Evolutionary conservation across 441 rosid species (phyloP), one percentile per base, ranked within the genome.

Genomic region (Jatropha multifida): DNA sequence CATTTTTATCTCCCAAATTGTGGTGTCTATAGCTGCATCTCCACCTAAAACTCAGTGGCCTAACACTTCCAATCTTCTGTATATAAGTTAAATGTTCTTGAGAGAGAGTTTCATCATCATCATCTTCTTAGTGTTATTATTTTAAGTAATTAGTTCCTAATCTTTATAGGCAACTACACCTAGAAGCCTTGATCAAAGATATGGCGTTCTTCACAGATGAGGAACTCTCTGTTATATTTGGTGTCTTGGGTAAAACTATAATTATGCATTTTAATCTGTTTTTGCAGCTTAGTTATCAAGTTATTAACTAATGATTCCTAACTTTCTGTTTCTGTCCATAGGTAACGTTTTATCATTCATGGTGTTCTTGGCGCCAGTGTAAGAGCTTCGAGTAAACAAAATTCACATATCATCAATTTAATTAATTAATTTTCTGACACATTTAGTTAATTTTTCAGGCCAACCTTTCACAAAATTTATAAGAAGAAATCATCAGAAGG

Each of bases 281-380:
- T 23, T 65, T 15, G 1, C 17, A 1, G 17, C 58, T n/a, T 68
- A 61, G 8, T 42, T 41, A 71, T 32, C 32, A 32, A 32, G 32
- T 32, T 55, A 74, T 70, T 54, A 54, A 13, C 8, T 52, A 52
- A 52, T 18, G 20, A 4, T 44, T 26, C 42, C 20, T 52, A 68
- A 23, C 23, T 59, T 3, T 70, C 59, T 76, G 60, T 48, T 71
- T 0, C 46, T 71, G 23, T 76, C 9, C n/a, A 23, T 72, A 88
- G 61, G 61, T n/a, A 58, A 58, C 12, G 84, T 89, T 27, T 76
- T 89, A 17, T 23, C 91, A 37, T 89, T 87, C 72, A 41, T 89
- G 79, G 90, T 89, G 69, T 89, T 90, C 85, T 83, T 93, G 88
- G 87, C 98, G 5, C 98, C 98, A 59, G 73, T 85, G 94, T 91